Evolutionary conservation across 1,284 basidiomycete genomes (phyloP).

Genomic region (Ganoderma lingzhi): DNA sequence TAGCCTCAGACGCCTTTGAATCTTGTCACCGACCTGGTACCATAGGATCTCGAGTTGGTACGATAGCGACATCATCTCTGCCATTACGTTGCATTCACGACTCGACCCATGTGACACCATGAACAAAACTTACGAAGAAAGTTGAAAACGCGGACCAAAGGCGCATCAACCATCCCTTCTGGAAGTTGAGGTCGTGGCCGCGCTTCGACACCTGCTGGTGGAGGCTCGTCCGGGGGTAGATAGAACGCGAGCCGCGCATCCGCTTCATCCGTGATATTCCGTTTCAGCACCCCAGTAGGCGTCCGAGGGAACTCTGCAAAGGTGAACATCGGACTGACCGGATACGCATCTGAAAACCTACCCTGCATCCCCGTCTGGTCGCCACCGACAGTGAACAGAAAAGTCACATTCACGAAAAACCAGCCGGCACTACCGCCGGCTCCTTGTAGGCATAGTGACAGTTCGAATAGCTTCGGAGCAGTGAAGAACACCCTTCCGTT

Average conservation of each 20-base stretch:
- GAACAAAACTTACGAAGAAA: conserved; percentile 70
- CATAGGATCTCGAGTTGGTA: conserved; percentile 87
- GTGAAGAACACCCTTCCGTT: conserved; percentile 83
- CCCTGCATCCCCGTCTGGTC: conserved; percentile 78
- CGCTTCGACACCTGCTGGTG: conserved; percentile 52
- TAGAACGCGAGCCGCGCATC: conserved; percentile 71
- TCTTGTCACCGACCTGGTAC: conserved; percentile 65
- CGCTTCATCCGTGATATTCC: conserved; percentile 76
- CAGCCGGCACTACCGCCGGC: conserved; percentile 74
- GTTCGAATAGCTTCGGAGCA: conserved; percentile 78
- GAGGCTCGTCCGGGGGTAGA: conserved; percentile 51
- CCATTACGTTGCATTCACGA: not conserved
- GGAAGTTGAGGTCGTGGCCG: conserved; percentile 64
- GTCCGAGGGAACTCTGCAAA: conserved; percentile 71
- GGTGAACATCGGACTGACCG: conserved; percentile 8
- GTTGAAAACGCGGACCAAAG: conserved; percentile 82
- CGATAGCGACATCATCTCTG: conserved; percentile 86
- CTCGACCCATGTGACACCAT: conserved; percentile 2
- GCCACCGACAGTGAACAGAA: conserved; percentile 74
- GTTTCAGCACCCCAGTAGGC: conserved; percentile 70
- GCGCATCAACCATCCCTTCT: conserved; percentile 70
- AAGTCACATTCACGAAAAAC: conserved; percentile 85
- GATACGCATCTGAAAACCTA: conserved; percentile 33
- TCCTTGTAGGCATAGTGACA: conserved; percentile 77
- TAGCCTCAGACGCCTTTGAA: no score